Conservation (phyloP, 140 eudicot genomes). For the Artemisia princeps region DNA sequence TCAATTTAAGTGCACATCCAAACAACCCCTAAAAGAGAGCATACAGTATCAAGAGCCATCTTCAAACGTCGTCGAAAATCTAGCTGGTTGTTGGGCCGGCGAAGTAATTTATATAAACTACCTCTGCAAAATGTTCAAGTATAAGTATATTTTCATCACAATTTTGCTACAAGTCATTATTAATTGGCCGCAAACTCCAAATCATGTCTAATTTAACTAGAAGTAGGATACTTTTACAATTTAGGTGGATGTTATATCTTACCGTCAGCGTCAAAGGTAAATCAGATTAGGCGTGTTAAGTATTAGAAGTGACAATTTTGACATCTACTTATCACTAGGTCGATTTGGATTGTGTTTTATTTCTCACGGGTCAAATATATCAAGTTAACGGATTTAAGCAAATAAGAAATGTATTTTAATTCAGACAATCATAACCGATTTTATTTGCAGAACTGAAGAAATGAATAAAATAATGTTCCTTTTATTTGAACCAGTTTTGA, state of each 20-base stretch:
- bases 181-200: background rate
- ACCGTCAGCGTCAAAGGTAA: background rate
- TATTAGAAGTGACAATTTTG: background rate
- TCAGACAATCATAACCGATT: too few relatives aligned
- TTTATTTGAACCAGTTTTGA: background rate
- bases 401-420: background rate
- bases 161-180: background rate
- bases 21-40: conserved; percentile 27
- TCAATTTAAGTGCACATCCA: conserved; percentile 20
- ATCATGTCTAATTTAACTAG: background rate
- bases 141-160: background rate
- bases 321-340: background rate
- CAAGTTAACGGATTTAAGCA: background rate
- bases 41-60: conserved; percentile 96
- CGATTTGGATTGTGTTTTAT: background rate
- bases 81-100: conserved; percentile 88
- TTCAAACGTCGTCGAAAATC: conserved; percentile 81
- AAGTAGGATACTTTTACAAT: background rate
- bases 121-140: conserved; percentile 54
- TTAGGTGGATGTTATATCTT: background rate
- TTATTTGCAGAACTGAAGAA: background rate
- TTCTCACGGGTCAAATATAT: background rate
- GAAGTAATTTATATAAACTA: conserved; percentile 86
- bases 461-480: background rate
- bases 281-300: background rate